Conservation (phyloP, 306 rosid species). For the Geum urbanum region DNA sequence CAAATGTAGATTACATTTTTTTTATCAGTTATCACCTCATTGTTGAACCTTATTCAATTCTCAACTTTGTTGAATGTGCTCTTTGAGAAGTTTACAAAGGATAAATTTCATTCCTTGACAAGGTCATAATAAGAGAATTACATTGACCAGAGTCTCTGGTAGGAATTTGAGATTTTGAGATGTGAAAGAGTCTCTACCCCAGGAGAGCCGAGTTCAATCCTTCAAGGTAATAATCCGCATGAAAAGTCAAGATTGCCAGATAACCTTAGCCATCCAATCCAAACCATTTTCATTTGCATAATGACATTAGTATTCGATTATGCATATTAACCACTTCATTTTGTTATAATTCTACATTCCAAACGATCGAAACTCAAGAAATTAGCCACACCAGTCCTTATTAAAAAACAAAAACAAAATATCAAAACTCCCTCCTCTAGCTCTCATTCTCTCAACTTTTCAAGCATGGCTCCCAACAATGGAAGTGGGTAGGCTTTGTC, state of each 20-base stretch:
- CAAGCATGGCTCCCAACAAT: slow-evolving; percentile 65
- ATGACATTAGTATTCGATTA: neutral
- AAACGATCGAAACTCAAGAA: neutral
- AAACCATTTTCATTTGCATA: neutral
- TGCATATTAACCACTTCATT: neutral
- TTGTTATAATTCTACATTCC: neutral
- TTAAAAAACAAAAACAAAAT: no score
- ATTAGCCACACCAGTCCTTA: no score
- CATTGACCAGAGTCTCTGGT: neutral
- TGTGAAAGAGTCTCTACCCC: neutral
- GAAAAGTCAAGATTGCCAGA: neutral
- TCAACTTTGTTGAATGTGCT: neutral
- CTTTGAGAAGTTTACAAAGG: neutral
- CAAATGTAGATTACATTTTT: no score
- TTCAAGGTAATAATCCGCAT: neutral
- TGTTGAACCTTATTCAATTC: neutral
- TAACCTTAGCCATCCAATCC: slow-evolving; percentile 2
- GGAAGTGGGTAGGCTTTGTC: slow-evolving; percentile 87
- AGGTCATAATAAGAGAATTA: neutral
- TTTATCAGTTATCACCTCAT: no score
- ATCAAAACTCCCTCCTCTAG: neutral
- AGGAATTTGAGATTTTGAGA: neutral
- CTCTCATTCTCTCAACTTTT: slow-evolving; percentile 31
- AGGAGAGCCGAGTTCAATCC: neutral
- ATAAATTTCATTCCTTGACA: neutral